phyloP scores from a whole-genome alignment of 139 green algal genomes.

The Zygnema circumcarinatum region DNA sequence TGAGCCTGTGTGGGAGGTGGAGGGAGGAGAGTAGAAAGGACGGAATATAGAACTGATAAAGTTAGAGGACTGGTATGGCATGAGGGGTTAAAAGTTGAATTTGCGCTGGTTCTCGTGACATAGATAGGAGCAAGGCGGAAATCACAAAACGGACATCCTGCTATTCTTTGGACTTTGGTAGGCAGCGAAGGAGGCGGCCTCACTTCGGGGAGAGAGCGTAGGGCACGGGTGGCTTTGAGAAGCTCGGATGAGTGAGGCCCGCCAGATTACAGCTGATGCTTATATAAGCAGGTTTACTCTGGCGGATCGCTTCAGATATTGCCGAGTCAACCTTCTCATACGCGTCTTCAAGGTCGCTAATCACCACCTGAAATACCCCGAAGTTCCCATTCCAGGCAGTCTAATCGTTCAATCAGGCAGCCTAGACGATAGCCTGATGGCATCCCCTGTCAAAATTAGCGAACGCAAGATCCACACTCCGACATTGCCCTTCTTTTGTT shows the following conservation, averaged over 20 bases:
- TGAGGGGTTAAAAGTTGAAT: too few relatives aligned
- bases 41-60: background rate
- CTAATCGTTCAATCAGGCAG: too few relatives aligned
- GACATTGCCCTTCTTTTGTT: too few relatives aligned
- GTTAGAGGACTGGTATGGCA: background rate
- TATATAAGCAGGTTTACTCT: constrained; percentile 79
- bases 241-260: constrained; percentile 67
- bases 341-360: constrained; percentile 68
- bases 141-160: too few relatives aligned
- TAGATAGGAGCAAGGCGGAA: too few relatives aligned
- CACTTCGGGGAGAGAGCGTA: constrained; percentile 19
- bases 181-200: too few relatives aligned
- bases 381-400: constrained; percentile 1
- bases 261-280: constrained; percentile 51
- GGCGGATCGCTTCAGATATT: constrained; percentile 67
- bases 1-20: constrained; percentile 39
- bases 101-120: background rate
- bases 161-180: too few relatives aligned
- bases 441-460: too few relatives aligned
- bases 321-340: constrained; percentile 75
- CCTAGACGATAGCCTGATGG: too few relatives aligned
- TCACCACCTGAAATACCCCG: constrained; percentile 53
- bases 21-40: background rate
- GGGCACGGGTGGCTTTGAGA: constrained; percentile 64
- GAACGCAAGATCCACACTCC: too few relatives aligned